Conservation (phyloP, 805 yeast genomes). For the Sugiyamaella floridensis region DNA sequence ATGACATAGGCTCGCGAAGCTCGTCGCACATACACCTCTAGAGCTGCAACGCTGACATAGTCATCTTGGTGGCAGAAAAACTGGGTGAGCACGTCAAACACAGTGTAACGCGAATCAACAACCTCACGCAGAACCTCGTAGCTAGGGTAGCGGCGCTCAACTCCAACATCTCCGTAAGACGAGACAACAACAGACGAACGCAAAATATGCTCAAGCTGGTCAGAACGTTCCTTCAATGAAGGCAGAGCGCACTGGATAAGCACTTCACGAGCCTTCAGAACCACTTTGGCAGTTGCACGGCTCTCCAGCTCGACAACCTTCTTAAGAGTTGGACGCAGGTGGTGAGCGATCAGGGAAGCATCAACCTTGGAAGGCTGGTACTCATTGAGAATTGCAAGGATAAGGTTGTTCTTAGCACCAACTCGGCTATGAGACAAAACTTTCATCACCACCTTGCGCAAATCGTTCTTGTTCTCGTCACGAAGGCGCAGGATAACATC, state of each 20-base stretch:
- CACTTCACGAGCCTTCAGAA: slow-evolving; percentile 91
- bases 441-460: slow-evolving; percentile 61
- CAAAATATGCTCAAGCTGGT: slow-evolving; percentile 93
- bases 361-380: slow-evolving; percentile 76
- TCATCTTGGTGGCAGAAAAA: slow-evolving; percentile 78
- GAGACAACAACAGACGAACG: slow-evolving; percentile 86
- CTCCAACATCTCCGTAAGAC: slow-evolving; percentile 76
- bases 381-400: slow-evolving; percentile 74
- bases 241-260: slow-evolving; percentile 96
- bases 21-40: slow-evolving; percentile 93
- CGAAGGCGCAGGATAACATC: slow-evolving; percentile 81
- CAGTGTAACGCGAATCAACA: slow-evolving; percentile 92
- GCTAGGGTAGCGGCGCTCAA: slow-evolving; percentile 74
- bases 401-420: slow-evolving; percentile 83
- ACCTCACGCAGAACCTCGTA: slow-evolving; percentile 77
- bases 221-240: slow-evolving; percentile 90
- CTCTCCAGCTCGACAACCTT: slow-evolving; percentile 82
- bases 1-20: slow-evolving; percentile 95
- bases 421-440: slow-evolving; percentile 90
- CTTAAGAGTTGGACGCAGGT: slow-evolving; percentile 66
- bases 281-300: slow-evolving; percentile 86
- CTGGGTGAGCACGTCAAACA: slow-evolving; percentile 91
- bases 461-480: slow-evolving; percentile 75
- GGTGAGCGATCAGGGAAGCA: slow-evolving; percentile 58
- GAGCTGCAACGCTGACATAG: slow-evolving; percentile 90